These are phyloP conservation scores for Chenopodium berlandieri DNA, from an alignment of 148 eudicot genomes.

Conservation along the genomic window DNA sequence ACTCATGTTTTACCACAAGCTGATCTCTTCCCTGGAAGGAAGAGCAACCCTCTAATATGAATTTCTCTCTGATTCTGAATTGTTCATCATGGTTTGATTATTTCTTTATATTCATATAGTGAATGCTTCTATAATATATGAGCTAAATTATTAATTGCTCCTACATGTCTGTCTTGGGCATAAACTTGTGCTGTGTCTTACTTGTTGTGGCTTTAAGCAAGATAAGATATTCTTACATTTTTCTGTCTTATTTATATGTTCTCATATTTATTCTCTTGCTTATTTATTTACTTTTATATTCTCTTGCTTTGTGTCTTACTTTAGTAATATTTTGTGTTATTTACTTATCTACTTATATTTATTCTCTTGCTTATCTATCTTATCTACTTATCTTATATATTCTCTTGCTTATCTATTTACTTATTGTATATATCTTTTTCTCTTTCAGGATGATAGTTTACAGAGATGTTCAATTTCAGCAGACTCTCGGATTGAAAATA, in stretches of 20 bases:
- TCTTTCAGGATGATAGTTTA: slow-evolving; percentile 72
- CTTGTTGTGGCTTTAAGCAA: neutral
- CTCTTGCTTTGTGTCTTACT: neutral
- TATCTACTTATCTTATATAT: neutral
- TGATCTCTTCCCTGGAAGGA: neutral
- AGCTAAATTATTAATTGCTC: neutral
- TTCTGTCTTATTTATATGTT: neutral
- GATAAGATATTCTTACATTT: neutral
- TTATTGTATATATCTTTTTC: slow-evolving; percentile 8
- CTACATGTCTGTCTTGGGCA: neutral
- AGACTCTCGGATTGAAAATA: slow-evolving; percentile 73
- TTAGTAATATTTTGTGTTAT: no score
- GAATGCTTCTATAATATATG: neutral
- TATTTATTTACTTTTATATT: neutral
- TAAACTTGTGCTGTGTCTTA: neutral
- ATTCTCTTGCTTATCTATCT: neutral
- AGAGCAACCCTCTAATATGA: neutral
- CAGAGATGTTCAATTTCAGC: slow-evolving; percentile 95
- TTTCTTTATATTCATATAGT: neutral
- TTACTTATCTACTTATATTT: neutral
- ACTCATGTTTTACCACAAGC: neutral
- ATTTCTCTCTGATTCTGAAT: neutral
- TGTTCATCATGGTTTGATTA: neutral
- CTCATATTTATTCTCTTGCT: neutral
- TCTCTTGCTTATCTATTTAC: neutral